Evolutionary conservation across 1,284 basidiomycete species (phyloP), one percentile per base, ranked within the genome.

Genomic region (Sporisorium reilianum): DNA sequence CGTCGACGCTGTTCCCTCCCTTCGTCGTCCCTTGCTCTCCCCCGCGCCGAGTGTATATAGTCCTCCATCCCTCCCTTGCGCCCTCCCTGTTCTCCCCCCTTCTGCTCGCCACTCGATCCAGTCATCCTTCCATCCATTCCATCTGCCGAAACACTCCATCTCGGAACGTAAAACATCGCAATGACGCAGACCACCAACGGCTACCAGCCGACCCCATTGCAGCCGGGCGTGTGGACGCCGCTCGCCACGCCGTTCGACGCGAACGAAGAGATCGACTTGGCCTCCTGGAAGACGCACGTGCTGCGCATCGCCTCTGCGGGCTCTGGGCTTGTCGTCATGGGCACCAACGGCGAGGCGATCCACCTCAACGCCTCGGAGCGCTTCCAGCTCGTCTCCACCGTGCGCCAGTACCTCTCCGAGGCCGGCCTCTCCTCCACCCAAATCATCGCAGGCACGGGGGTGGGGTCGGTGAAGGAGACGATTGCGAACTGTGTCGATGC

Each of bases 221-320:
- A 87, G 68, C 85, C 93, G 18, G 93, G 94, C 48, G 89, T 95
- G 59, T 95, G 89, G 86, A 91, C 92, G 12, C 94, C 94, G 25
- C 90, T 94, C 79, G 93, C 92, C 11, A 90, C 93, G 11, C 95
- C 95, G 86, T 94, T 94, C 87, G 85, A 90, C 9, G 87, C 88
- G 42, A 88, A 89, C 53, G 93, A 95, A 85, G 93, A 95, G 79
- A 88, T 95, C 69, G 94, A 95, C 86, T 83, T 94, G 46, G 86
- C 87, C 14, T 85, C 91, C 0, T 92, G 94, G 80, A 88, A 90
- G 80, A 86, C 86, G n/a, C 94, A 95, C 86, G 88, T 94, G 51
- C 86, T 90, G 52, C 88, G 88, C 52, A 86, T 91, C 56, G 92
- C 91, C 5, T 86, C 87, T 53, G 91, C 90, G 20, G 93, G 93